phyloP scores from a whole-genome alignment of 805 yeast species.

The Ogataea salicorniae region DNA sequence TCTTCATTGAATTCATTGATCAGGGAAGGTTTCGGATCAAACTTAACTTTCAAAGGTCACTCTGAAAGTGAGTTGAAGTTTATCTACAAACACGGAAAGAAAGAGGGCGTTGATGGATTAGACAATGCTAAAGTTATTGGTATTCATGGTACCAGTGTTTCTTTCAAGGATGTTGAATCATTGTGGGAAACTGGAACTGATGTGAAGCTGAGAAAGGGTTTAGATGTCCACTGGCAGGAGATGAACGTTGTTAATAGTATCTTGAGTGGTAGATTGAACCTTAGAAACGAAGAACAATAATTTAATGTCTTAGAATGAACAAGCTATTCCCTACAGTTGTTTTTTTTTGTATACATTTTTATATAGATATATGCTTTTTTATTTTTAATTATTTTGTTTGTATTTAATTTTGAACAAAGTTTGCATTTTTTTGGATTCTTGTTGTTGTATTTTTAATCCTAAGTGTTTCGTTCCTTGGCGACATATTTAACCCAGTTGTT shows the following conservation, averaged over 20 bases:
- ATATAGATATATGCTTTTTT: no score
- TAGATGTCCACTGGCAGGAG: slow-evolving; percentile 62
- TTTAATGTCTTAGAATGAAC: background rate
- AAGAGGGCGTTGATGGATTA: slow-evolving; percentile 31
- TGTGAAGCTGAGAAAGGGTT: slow-evolving; percentile 58
- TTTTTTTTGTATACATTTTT: no score
- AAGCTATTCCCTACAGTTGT: no score
- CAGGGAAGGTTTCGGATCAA: slow-evolving; percentile 23
- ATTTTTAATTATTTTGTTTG: no score
- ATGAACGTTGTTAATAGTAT: slow-evolving; percentile 58
- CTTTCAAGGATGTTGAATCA: slow-evolving; percentile 49
- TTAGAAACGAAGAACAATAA: slow-evolving; percentile 35
- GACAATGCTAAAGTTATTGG: slow-evolving; percentile 62
- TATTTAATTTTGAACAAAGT: no score
- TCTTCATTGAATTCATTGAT: slow-evolving; percentile 7
- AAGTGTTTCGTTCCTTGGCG: no score
- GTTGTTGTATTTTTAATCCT: no score
- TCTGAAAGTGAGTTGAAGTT: slow-evolving; percentile 42
- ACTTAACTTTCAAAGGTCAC: slow-evolving; percentile 16
- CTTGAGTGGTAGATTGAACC: slow-evolving; percentile 61
- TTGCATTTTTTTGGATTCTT: no score
- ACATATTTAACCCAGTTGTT: no score
- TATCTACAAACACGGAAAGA: slow-evolving; percentile 44
- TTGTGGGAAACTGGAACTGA: slow-evolving; percentile 61
- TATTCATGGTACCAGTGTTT: slow-evolving; percentile 59